Percentiles rank a stretch among this genome's conserved stretches.
These are phyloP conservation scores for Calonectria pseudoreteaudii DNA, from an alignment of 2,329 filamentous ascomycete genomes.

Conservation along the genomic window DNA sequence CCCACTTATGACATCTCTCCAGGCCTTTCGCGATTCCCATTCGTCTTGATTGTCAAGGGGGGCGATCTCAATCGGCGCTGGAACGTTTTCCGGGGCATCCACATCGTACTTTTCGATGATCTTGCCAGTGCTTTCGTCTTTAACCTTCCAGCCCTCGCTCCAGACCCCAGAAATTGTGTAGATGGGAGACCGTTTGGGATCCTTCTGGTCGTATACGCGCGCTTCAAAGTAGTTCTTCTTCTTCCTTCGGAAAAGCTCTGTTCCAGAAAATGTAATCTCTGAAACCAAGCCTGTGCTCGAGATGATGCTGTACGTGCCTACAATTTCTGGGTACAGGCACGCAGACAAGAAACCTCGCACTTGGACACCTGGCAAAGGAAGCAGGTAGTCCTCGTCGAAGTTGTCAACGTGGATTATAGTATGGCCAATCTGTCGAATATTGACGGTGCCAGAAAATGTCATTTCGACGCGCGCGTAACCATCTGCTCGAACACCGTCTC, in stretches of 20 bases:
- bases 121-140: constrained; percentile 47
- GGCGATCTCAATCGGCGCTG: constrained; percentile 43
- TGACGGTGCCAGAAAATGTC: constrained; percentile 61
- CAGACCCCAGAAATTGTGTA: constrained; percentile 34
- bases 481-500: constrained; percentile 59
- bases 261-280: constrained; percentile 60
- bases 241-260: constrained; percentile 52
- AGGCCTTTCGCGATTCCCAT: constrained; percentile 83
- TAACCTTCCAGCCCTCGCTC: constrained; percentile 37
- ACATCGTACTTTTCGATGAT: constrained; percentile 51
- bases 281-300: constrained; percentile 59
- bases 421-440: constrained; percentile 63
- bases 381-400: constrained; percentile 61
- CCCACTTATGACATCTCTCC: constrained; percentile 80
- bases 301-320: constrained; percentile 58
- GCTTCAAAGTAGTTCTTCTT: constrained; percentile 59
- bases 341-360: constrained; percentile 61
- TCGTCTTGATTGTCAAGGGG: constrained; percentile 77
- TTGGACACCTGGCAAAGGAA: constrained; percentile 61
- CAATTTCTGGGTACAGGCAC: constrained; percentile 61
- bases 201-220: constrained; percentile 52
- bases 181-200: constrained; percentile 33
- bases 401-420: constrained; percentile 61
- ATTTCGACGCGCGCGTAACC: constrained; percentile 66
- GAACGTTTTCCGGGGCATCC: constrained; percentile 49